Percentiles rank a stretch among this genome's conserved stretches.
These are phyloP conservation scores for Pleurostoma richardsiae DNA, from an alignment of 2,329 filamentous ascomycete genomes.

Conservation along the genomic window DNA sequence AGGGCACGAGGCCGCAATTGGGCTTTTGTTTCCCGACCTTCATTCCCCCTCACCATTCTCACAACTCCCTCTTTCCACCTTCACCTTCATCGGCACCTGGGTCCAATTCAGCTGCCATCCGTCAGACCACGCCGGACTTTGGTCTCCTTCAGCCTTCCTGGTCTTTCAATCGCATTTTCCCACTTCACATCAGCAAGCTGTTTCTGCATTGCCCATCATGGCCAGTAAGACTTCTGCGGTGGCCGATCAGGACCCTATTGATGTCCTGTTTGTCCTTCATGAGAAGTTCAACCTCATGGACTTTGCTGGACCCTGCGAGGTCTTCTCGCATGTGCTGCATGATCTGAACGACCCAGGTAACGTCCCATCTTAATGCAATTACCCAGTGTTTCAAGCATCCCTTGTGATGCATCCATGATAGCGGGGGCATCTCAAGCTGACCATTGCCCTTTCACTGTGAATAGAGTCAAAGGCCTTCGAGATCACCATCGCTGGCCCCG, in stretches of 20 bases:
- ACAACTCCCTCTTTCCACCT: too few relatives aligned
- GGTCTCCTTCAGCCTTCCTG: too few relatives aligned
- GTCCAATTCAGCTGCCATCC: too few relatives aligned
- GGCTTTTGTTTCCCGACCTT: too few relatives aligned
- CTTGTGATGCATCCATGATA: not conserved
- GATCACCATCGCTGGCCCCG: conserved; percentile 47
- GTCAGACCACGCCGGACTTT: too few relatives aligned
- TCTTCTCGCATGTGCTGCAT: conserved; percentile 44
- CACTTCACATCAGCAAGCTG: too few relatives aligned
- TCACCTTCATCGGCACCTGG: too few relatives aligned
- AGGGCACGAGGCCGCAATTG: too few relatives aligned
- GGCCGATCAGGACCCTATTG: conserved; percentile 49
- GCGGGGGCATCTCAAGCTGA: too few relatives aligned
- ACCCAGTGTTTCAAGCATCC: conserved; percentile 2
- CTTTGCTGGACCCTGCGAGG: conserved; percentile 51
- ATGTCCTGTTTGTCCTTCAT: conserved; percentile 57
- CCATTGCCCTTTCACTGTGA: not conserved
- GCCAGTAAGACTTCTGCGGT: conserved; percentile 54
- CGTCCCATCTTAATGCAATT: conserved; percentile 2
- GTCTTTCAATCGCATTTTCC: too few relatives aligned
- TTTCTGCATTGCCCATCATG: conserved; percentile 39
- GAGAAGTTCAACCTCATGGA: conserved; percentile 55
- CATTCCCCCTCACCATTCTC: too few relatives aligned
- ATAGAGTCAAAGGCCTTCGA: conserved; percentile 54
- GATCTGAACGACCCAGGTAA: conserved; percentile 48